Base-by-base conservation (phyloP, 2,329 filamentous ascomycete species). In the Fusarium verrucosum region DNA sequence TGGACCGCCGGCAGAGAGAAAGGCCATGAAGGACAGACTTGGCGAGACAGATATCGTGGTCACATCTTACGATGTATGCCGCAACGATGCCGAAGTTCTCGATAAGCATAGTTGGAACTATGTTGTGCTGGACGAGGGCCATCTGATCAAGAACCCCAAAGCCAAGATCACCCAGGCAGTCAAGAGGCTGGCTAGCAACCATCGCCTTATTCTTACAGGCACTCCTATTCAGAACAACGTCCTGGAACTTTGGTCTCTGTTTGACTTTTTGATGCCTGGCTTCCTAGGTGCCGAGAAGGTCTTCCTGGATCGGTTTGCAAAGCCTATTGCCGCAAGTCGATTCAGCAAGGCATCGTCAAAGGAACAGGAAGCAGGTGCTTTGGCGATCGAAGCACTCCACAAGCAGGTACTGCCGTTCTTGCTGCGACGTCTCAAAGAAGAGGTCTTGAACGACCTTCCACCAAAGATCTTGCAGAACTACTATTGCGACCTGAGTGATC, bases 401-500 rank as follows among this genome's bases (percentile, higher is more conserved):
- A 99, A 99, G 76, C 95, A 99, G 75, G 96, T 99, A 3, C 81
- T 99, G 30, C 95, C 95, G 2, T 99, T 99, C 88, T 83, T 99
- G 62, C 86, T 99, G 35, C 92, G 95, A 60, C 94, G 95, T 71
- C 85, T 99, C 70, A 99, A 99, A 79, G 95, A 99, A 79, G 95
- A 99, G 76, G 95, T 99, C 17, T 83, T 99, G 58, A 92, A 99
- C 70, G 95, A 99, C 72, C 82, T 99, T 10, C 95, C 95, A 3
- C 95, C 95, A 9, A 99, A 99, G 87, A 99, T 99, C 72, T 81
- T 99, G 47, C 95, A 99, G 76, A 99, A 99, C 77, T 99, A 99
- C 81, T 99, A 99, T 80, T 99, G 95, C 77, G 95, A 99, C 73
- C 88, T 97, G 17, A 97, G 92, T 72, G 95, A 99, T 54, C 81